A percentile compares a stretch with the other conserved stretches of the same genome.
Evolutionary conservation across 805 yeast species (phyloP).

Genomic region (Kuraishia hungarica): DNA sequence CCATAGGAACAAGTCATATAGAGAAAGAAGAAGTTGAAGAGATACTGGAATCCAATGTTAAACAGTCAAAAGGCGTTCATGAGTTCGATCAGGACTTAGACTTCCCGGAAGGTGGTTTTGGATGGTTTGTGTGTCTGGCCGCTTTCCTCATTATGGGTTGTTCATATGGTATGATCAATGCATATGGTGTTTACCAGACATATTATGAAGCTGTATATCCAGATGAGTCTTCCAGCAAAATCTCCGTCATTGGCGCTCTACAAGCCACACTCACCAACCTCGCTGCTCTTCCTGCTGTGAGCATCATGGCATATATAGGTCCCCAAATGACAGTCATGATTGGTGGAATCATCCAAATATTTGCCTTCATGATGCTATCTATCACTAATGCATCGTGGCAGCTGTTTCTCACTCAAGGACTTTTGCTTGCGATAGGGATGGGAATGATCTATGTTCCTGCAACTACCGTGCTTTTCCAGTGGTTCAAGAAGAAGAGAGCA

Average conservation of each 20-base stretch:
- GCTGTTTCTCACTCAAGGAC: conserved; percentile 42
- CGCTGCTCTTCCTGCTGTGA: conserved; percentile 40
- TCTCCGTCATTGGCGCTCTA: conserved; percentile 46
- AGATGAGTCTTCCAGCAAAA: conserved; percentile 33
- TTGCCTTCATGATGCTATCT: conserved; percentile 38
- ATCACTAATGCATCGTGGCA: conserved; percentile 40
- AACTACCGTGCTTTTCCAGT: conserved; percentile 34
- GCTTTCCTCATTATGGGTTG: conserved; percentile 34
- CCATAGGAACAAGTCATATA: neutral
- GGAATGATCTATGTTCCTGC: conserved; percentile 34
- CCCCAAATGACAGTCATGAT: conserved; percentile 23
- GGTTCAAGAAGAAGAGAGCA: conserved; percentile 37
- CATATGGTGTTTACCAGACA: conserved; percentile 49
- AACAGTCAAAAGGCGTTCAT: neutral
- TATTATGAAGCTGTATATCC: conserved; percentile 35
- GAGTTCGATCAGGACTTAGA: conserved; percentile 5
- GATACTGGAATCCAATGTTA: neutral
- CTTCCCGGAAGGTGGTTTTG: conserved; percentile 44
- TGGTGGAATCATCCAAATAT: conserved; percentile 36
- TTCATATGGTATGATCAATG: conserved; percentile 52
- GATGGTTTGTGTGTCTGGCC: conserved; percentile 46
- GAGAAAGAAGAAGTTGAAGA: neutral
- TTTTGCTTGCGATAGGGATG: conserved; percentile 40
- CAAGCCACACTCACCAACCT: conserved; percentile 36
- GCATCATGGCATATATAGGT: conserved; percentile 34